Conservation (phyloP, 306 rosid species). For the Oxytropis ochrocephala region DNA sequence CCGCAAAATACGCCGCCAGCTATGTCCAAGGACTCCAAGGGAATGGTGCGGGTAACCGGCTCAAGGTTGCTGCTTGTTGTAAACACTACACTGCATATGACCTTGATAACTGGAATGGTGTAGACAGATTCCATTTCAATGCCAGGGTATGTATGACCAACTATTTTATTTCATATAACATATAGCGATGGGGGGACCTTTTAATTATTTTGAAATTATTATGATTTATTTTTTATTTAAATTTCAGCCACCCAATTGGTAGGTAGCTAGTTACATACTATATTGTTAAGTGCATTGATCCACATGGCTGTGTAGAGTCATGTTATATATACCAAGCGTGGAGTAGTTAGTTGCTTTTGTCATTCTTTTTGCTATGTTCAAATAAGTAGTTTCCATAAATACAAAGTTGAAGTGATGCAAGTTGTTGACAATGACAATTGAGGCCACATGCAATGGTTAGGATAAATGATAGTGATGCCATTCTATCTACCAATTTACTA, state of each 20-base stretch:
- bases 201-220: neutral
- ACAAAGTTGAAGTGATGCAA: slow-evolving; percentile 13
- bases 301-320: neutral
- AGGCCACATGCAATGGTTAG: slow-evolving; percentile 19
- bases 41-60: slow-evolving; percentile 43
- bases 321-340: neutral
- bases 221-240: neutral
- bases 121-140: slow-evolving; percentile 78
- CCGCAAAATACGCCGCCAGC: slow-evolving; percentile 64
- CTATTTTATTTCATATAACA: neutral
- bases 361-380: neutral
- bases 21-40: slow-evolving; percentile 86
- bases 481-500: slow-evolving; percentile 13
- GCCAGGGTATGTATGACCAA: slow-evolving; percentile 51
- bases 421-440: slow-evolving; percentile 25
- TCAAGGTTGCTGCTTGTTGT: slow-evolving; percentile 94
- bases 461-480: slow-evolving; percentile 8
- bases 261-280: neutral
- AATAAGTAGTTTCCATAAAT: neutral
- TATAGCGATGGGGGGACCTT: neutral
- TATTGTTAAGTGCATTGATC: neutral
- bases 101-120: slow-evolving; percentile 86
- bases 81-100: slow-evolving; percentile 95
- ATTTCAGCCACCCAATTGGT: neutral
- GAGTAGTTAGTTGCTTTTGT: neutral